phyloP scores from a whole-genome alignment of 768 basidiomycete genomes.

The Auricularia cornea region DNA sequence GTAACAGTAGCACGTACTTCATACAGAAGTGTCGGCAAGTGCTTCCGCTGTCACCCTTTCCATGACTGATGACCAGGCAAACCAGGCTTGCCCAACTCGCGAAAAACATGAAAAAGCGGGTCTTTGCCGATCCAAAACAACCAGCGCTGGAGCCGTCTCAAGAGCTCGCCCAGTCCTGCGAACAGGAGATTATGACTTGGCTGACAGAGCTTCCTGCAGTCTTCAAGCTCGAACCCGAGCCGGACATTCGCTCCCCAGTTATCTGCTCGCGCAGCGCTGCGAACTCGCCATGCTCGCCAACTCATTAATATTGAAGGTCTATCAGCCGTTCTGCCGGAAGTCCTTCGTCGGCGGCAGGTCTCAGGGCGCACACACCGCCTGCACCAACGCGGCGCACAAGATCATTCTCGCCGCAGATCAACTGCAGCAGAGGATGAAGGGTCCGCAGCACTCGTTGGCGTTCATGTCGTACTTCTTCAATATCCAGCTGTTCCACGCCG shows the following conservation, averaged over 20 bases:
- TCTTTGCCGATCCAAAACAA: conserved; percentile 2
- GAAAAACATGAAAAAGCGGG: conserved; percentile 49
- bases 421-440: conserved; percentile 17
- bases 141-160: conserved; percentile 33
- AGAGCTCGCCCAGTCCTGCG: conserved; percentile 53
- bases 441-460: conserved; percentile 8
- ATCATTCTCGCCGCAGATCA: conserved; percentile 38
- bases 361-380: conserved; percentile 48
- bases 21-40: conserved; percentile 54
- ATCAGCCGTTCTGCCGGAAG: conserved; percentile 55
- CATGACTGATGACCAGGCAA: conserved; percentile 1
- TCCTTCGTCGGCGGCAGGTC: conserved; percentile 23
- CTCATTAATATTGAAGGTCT: conserved; percentile 52
- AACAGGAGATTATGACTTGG: conserved; percentile 48
- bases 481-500: conserved; percentile 57
- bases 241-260: conserved; percentile 15
- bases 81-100: conserved; percentile 52
- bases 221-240: conserved; percentile 37
- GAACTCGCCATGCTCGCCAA: conserved; percentile 55
- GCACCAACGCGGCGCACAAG: conserved; percentile 56
- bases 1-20: conserved; percentile 39
- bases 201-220: conserved; percentile 40
- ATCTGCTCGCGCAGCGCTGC: conserved; percentile 43
- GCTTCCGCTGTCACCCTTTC: background rate
- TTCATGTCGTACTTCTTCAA: conserved; percentile 49